Conservation (phyloP, 169 alveolate genomes). For the Eimeria sp. region DNA sequence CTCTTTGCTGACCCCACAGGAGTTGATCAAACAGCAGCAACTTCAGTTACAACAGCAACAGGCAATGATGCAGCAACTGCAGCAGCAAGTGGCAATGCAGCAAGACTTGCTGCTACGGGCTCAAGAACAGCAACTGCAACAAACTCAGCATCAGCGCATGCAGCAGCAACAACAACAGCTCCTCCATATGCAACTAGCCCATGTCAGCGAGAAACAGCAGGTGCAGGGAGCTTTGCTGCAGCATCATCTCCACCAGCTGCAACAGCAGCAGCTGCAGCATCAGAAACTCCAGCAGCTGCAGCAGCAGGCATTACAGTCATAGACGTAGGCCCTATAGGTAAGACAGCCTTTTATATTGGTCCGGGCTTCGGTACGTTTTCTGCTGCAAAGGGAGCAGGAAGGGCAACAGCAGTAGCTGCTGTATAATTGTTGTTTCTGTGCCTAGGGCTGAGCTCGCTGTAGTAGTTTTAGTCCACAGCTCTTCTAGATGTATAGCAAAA, state of each 20-base stretch:
- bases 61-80: constrained; percentile 76
- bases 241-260: constrained; percentile 68
- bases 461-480: background rate
- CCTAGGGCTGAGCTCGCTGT: background rate
- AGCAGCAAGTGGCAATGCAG: constrained; percentile 70
- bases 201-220: constrained; percentile 63
- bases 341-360: background rate
- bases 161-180: constrained; percentile 56
- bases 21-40: constrained; percentile 60
- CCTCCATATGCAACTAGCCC: constrained; percentile 57
- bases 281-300: constrained; percentile 62
- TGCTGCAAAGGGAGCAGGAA: background rate
- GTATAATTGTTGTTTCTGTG: background rate
- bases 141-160: constrained; percentile 61
- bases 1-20: constrained; percentile 55
- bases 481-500: background rate
- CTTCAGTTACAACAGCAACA: constrained; percentile 61
- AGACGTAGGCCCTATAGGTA: constrained; percentile 19
- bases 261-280: constrained; percentile 46
- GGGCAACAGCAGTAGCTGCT: background rate
- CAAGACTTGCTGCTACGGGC: constrained; percentile 71
- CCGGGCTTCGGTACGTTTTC: background rate
- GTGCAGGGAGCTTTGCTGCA: constrained; percentile 68
- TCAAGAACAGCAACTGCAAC: constrained; percentile 69
- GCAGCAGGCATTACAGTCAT: constrained; percentile 34